phyloP scores from a whole-genome alignment of 108 stramenopile genomes.

The Nitzschia sp. region DNA sequence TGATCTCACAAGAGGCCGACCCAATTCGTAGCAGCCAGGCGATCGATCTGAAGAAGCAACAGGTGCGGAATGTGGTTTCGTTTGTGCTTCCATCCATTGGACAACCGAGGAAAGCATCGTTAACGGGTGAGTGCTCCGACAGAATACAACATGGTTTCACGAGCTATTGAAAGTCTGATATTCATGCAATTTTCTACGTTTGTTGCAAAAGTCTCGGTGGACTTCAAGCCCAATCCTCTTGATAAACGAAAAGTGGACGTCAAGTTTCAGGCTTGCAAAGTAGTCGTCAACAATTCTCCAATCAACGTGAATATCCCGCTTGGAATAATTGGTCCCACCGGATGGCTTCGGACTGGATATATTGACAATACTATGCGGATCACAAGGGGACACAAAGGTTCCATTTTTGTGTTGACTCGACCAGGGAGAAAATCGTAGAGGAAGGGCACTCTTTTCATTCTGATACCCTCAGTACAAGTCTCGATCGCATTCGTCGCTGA shows the following conservation, averaged over 20 bases:
- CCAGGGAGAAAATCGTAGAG: constrained; percentile 1
- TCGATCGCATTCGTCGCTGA: constrained; percentile 22
- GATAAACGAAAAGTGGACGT: constrained; percentile 74
- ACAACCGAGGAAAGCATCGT: constrained; percentile 29
- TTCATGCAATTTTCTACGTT: no score
- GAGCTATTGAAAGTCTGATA: not conserved
- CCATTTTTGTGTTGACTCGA: constrained; percentile 76
- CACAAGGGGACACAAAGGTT: constrained; percentile 83
- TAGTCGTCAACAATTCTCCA: constrained; percentile 47
- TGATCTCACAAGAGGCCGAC: constrained; percentile 29
- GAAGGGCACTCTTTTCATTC: not conserved
- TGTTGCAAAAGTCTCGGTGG: constrained; percentile 51
- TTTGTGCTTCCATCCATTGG: constrained; percentile 34
- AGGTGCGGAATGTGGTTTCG: constrained; percentile 73
- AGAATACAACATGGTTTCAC: not conserved
- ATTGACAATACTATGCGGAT: constrained; percentile 78
- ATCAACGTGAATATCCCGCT: constrained; percentile 58
- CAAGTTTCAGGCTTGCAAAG: constrained; percentile 68
- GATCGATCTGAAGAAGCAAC: constrained; percentile 65
- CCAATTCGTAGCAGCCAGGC: constrained; percentile 64
- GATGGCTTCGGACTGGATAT: constrained; percentile 75
- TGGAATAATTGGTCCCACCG: constrained; percentile 68
- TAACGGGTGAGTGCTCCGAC: constrained; percentile 24
- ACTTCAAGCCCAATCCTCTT: constrained; percentile 44
- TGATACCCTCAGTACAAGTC: no score